Percentiles rank a stretch among this genome's conserved stretches.
These are phyloP conservation scores for Trichosporon sp. DNA, from an alignment of 1,284 basidiomycete species.

Conservation along the genomic window DNA sequence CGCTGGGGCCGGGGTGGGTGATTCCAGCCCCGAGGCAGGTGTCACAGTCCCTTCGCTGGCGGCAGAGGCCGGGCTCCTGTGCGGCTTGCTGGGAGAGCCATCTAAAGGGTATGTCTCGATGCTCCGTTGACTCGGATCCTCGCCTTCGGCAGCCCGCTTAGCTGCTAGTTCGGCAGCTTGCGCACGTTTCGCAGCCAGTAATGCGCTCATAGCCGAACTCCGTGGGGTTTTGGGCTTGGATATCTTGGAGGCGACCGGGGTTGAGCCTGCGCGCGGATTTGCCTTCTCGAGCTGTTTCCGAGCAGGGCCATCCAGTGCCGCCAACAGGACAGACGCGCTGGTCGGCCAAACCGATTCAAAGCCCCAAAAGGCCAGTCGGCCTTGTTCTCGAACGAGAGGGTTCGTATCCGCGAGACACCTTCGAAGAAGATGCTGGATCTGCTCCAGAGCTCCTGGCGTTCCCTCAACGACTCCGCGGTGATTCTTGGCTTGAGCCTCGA, in stretches of 20 bases:
- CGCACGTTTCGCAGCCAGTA: slow-evolving; percentile 49
- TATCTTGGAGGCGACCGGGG: slow-evolving; percentile 69
- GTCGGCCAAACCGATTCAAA: slow-evolving; percentile 77
- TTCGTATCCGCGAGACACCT: slow-evolving; percentile 77
- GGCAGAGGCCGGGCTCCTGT: not conserved
- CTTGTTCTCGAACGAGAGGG: slow-evolving; percentile 73
- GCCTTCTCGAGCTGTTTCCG: slow-evolving; percentile 84
- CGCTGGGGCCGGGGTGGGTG: not conserved
- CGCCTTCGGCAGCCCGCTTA: slow-evolving; percentile 5
- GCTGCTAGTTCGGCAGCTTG: slow-evolving; percentile 46
- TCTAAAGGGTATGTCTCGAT: not conserved
- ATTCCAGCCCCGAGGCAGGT: not conserved
- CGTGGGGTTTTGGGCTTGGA: slow-evolving; percentile 76
- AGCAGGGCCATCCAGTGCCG: slow-evolving; percentile 68
- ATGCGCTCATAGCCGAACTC: slow-evolving; percentile 36
- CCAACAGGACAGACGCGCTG: slow-evolving; percentile 66
- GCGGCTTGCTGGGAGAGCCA: not conserved
- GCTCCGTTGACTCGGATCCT: not conserved
- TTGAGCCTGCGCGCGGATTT: slow-evolving; percentile 70
- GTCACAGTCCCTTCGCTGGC: slow-evolving; percentile 12
- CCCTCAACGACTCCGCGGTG: slow-evolving; percentile 67
- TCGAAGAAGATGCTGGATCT: slow-evolving; percentile 71
- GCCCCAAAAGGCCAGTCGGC: slow-evolving; percentile 76
- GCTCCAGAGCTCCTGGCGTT: slow-evolving; percentile 65
- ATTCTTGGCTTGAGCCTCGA: slow-evolving; percentile 70